A percentile compares a stretch with the other conserved stretches of the same genome.
phyloP scores from a whole-genome alignment of 225 moss, liverwort and hornwort genomes.

The Antitrichia curtipendula region DNA sequence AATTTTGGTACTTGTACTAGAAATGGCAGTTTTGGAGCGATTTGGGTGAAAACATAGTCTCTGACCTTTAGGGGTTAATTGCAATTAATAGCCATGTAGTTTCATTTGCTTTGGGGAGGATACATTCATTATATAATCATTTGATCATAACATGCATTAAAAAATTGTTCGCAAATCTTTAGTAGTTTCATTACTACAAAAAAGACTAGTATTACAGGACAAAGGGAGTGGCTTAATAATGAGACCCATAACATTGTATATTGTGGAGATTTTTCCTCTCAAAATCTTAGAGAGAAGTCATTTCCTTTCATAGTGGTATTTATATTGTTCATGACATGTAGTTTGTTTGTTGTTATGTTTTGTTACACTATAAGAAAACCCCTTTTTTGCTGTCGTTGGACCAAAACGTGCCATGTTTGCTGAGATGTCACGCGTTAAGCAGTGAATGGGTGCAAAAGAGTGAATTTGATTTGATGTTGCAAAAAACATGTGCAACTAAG shows the following conservation, averaged over 20 bases:
- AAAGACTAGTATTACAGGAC: neutral
- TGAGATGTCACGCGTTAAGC: too few species aligned
- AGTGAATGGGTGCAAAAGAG: too few species aligned
- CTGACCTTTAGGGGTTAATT: too few species aligned
- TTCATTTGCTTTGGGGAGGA: rapidly evolving
- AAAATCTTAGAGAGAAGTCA: neutral
- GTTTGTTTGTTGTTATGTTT: neutral
- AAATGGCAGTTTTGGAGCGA: too few species aligned
- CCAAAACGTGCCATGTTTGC: too few species aligned
- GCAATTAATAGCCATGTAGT: neutral
- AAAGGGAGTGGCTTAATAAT: neutral
- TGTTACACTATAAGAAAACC: too few species aligned
- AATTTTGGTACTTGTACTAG: too few species aligned
- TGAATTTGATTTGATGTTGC: too few species aligned
- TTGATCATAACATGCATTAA: neutral
- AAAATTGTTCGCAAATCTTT: neutral
- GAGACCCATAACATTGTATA: neutral
- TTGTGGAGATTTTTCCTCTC: neutral
- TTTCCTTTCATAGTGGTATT: neutral
- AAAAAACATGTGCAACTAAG: too few species aligned
- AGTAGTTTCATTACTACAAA: neutral
- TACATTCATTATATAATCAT: neutral
- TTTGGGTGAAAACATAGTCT: too few species aligned
- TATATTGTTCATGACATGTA: neutral
- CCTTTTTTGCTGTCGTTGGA: too few species aligned